phyloP scores from a whole-genome alignment of 352 stramenopile species.

The Plasmopara muralis region DNA sequence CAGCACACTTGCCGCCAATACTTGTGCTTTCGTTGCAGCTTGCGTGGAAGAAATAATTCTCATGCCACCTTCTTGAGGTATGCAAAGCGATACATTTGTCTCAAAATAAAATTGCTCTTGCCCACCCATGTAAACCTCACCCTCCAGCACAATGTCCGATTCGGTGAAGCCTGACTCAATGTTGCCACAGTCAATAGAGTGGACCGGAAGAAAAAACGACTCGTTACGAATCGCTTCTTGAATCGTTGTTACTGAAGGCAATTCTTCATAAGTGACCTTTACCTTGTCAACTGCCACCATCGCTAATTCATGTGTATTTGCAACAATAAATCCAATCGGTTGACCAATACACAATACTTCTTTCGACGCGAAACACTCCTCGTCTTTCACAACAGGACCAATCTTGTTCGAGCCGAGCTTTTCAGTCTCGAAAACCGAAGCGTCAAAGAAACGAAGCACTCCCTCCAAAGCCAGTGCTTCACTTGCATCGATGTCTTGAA shows the following conservation, averaged over 20 bases:
- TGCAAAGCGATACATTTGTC: slow-evolving; percentile 80
- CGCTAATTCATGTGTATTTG: slow-evolving; percentile 72
- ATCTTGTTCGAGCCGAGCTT: slow-evolving; percentile 71
- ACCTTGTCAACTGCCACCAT: slow-evolving; percentile 76
- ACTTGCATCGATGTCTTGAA: slow-evolving; percentile 84
- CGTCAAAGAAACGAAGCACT: slow-evolving; percentile 85
- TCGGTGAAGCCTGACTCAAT: slow-evolving; percentile 60
- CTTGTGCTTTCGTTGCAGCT: slow-evolving; percentile 90
- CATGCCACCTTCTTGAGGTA: slow-evolving; percentile 83
- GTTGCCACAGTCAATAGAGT: slow-evolving; percentile 83
- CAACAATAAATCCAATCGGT: slow-evolving; percentile 77
- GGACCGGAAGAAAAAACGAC: slow-evolving; percentile 85
- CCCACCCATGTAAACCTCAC: slow-evolving; percentile 85
- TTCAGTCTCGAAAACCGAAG: slow-evolving; percentile 55
- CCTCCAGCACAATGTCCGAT: slow-evolving; percentile 74
- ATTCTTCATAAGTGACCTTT: slow-evolving; percentile 83
- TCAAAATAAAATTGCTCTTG: slow-evolving; percentile 97
- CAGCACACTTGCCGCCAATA: slow-evolving; percentile 84
- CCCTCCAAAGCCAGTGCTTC: slow-evolving; percentile 81
- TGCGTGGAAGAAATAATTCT: slow-evolving; percentile 93
- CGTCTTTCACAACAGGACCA: slow-evolving; percentile 75
- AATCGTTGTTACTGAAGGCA: slow-evolving; percentile 90
- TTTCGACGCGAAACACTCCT: slow-evolving; percentile 79
- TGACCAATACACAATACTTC: slow-evolving; percentile 74
- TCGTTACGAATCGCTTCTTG: slow-evolving; percentile 90